These are phyloP conservation scores for Hansenula sp. DNA, from an alignment of 1,139 yeast species.

Conservation along the genomic window DNA sequence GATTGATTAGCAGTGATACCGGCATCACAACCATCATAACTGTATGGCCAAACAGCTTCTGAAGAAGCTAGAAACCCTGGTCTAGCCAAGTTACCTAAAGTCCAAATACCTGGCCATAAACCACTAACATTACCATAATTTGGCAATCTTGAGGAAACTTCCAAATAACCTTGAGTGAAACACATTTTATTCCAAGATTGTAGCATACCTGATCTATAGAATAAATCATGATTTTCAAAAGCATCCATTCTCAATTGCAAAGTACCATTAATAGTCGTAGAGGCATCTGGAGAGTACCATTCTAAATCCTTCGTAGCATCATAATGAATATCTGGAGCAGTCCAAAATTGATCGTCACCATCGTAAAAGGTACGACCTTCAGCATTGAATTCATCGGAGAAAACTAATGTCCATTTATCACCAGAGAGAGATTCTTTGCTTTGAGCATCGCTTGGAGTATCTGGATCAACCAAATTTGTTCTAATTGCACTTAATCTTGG, in stretches of 20 bases:
- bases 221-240: slow-evolving; percentile 62
- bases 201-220: slow-evolving; percentile 80
- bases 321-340: slow-evolving; percentile 72
- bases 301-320: slow-evolving; percentile 80
- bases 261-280: slow-evolving; percentile 63
- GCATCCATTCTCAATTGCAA: slow-evolving; percentile 70
- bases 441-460: slow-evolving; percentile 60
- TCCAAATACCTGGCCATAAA: slow-evolving; percentile 90
- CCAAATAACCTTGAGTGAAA: slow-evolving; percentile 71
- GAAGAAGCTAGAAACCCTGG: slow-evolving; percentile 79
- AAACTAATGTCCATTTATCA: slow-evolving; percentile 64
- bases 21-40: slow-evolving; percentile 79
- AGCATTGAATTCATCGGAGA: slow-evolving; percentile 79
- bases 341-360: slow-evolving; percentile 83
- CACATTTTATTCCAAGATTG: slow-evolving; percentile 85
- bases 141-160: slow-evolving; percentile 68
- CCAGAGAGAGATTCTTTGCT: slow-evolving; percentile 49
- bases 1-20: slow-evolving; percentile 91
- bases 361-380: slow-evolving; percentile 81
- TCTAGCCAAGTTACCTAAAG: slow-evolving; percentile 81
- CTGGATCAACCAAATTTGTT: slow-evolving; percentile 65
- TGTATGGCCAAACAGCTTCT: slow-evolving; percentile 88
- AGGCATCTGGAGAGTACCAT: slow-evolving; percentile 88
- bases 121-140: slow-evolving; percentile 68
- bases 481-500: slow-evolving; percentile 61